Percentiles rank a stretch among this genome's conserved stretches.
Conservation (phyloP, 345 rosid genomes). For the Salix koriyanagi region DNA sequence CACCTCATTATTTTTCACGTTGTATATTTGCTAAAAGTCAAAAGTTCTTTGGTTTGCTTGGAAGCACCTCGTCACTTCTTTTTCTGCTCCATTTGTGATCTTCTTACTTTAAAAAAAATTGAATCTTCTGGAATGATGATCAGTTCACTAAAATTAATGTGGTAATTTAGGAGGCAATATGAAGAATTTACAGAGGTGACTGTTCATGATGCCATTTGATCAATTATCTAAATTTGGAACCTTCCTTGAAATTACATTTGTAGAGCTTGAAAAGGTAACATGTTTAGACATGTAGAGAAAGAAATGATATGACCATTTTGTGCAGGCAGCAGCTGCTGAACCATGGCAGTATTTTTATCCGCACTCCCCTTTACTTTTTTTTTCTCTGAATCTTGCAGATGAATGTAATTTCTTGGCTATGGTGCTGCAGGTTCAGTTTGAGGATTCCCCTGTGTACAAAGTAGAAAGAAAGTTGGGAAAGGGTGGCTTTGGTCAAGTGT, state of each 20-base stretch:
- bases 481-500: slow-evolving; percentile 99
- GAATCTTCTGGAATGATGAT: background rate
- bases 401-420: background rate
- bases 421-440: slow-evolving; percentile 73
- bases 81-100: background rate
- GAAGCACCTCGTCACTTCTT: background rate
- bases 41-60: background rate
- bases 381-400: background rate
- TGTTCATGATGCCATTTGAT: background rate
- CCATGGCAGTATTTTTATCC: background rate
- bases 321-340: background rate
- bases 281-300: background rate
- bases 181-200: background rate
- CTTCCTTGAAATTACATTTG: background rate
- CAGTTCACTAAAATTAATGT: background rate
- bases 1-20: background rate
- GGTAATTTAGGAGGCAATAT: background rate
- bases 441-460: slow-evolving; percentile 79
- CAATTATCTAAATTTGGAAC: background rate
- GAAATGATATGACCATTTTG: background rate
- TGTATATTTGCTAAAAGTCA: background rate
- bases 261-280: background rate
- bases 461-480: slow-evolving; percentile 85
- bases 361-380: background rate
- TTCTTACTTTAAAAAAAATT: background rate